Evolutionary conservation across 2,329 filamentous ascomycete genomes (phyloP).

Genomic region (Cryphonectria radicalis): DNA sequence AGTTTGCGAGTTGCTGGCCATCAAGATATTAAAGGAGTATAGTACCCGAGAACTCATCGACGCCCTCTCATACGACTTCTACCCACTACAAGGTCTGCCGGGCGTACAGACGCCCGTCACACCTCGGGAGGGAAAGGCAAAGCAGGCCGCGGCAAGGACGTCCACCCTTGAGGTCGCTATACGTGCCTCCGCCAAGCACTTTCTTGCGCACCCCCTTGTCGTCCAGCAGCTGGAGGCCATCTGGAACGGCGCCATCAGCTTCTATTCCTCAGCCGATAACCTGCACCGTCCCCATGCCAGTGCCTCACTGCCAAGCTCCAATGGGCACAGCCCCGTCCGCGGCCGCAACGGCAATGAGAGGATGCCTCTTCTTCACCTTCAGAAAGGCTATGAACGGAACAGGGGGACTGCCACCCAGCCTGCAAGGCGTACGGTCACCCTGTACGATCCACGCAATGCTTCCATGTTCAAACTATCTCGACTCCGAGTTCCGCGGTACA

Average conservation of each 20-base stretch:
- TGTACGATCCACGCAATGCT: slow-evolving; percentile 90
- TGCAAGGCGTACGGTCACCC: slow-evolving; percentile 73
- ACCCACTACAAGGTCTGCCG: slow-evolving; percentile 82
- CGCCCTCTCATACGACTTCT: slow-evolving; percentile 92
- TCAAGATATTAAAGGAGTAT: slow-evolving; percentile 89
- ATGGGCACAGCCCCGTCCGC: slow-evolving; percentile 34
- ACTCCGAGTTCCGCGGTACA: slow-evolving; percentile 86
- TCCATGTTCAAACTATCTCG: slow-evolving; percentile 91
- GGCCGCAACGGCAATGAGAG: slow-evolving; percentile 44
- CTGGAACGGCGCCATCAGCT: slow-evolving; percentile 94
- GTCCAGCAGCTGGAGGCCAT: slow-evolving; percentile 96
- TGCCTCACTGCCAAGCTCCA: slow-evolving; percentile 19
- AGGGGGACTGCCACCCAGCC: slow-evolving; percentile 36
- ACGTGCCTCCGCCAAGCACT: slow-evolving; percentile 87
- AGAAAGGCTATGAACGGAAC: slow-evolving; percentile 38
- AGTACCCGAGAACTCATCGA: slow-evolving; percentile 89
- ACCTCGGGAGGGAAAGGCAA: slow-evolving; percentile 48
- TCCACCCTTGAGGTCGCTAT: slow-evolving; percentile 94
- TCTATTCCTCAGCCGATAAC: slow-evolving; percentile 85
- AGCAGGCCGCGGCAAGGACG: slow-evolving; percentile 71
- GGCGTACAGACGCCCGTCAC: slow-evolving; percentile 46
- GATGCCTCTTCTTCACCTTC: slow-evolving; percentile 55
- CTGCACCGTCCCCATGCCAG: slow-evolving; percentile 67
- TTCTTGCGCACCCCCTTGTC: slow-evolving; percentile 87
- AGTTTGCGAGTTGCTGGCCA: slow-evolving; percentile 87